A percentile compares a stretch with the other conserved stretches of the same genome.
Conservation (phyloP, 2,329 filamentous ascomycete genomes). For the Monosporascus sp. region DNA sequence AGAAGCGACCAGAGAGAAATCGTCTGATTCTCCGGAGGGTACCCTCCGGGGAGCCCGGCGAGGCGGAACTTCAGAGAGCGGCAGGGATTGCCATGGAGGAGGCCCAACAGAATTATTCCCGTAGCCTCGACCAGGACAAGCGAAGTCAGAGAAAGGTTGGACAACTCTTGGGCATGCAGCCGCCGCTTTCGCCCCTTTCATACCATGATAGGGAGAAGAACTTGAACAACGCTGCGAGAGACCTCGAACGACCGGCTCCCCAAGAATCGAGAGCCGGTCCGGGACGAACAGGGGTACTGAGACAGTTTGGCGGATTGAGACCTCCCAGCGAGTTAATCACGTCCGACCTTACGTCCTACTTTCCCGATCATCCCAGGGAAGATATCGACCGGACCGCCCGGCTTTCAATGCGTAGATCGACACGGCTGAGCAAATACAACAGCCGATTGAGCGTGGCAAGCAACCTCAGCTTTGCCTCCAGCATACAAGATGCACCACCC, state of each 20-base stretch:
- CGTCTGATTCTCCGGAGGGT: constrained; percentile 88
- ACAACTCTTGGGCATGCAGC: constrained; percentile 76
- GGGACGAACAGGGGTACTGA: constrained; percentile 53
- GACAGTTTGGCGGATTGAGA: constrained; percentile 84
- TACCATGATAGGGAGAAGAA: constrained; percentile 66
- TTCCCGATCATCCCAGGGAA: constrained; percentile 89
- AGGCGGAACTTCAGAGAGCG: constrained; percentile 79
- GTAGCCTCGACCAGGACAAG: constrained; percentile 62
- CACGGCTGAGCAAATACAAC: constrained; percentile 85
- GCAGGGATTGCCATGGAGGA: constrained; percentile 89
- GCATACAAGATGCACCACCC: constrained; percentile 85
- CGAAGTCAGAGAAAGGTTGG: constrained; percentile 84
- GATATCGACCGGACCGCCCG: constrained; percentile 95
- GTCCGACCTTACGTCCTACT: constrained; percentile 93
- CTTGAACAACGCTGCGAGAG: constrained; percentile 53
- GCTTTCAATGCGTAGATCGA: constrained; percentile 84
- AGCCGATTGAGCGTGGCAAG: constrained; percentile 91
- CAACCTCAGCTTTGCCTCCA: constrained; percentile 88
- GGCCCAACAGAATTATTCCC: constrained; percentile 65
- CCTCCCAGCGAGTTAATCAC: constrained; percentile 97
- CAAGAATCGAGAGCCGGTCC: constrained; percentile 40
- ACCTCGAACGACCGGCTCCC: constrained; percentile 53
- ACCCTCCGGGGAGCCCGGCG: constrained; percentile 84
- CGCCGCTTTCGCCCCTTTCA: constrained; percentile 79
- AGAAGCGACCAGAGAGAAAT: constrained; percentile 79